A percentile compares a stretch with the other conserved stretches of the same genome.
phyloP scores from a whole-genome alignment of 352 stramenopile species.

The Globisporangium apiculatum region DNA sequence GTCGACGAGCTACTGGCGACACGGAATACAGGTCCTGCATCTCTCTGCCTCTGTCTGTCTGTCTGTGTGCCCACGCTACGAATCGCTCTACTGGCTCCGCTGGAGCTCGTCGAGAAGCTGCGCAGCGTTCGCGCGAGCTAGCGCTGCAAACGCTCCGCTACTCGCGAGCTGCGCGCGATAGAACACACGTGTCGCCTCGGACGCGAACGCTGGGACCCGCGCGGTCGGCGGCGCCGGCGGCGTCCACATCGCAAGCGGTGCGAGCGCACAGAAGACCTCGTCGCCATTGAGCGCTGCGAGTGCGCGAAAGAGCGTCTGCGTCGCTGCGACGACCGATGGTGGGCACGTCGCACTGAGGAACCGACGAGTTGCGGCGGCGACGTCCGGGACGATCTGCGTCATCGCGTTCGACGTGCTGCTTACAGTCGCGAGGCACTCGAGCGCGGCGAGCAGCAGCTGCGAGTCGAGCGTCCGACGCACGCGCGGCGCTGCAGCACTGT shows the following conservation, averaged over 20 bases:
- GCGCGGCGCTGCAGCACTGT: not conserved
- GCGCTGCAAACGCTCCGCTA: not conserved
- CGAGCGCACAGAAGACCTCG: conserved; percentile 61
- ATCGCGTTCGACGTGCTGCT: conserved; percentile 32
- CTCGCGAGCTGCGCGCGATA: conserved; percentile 13
- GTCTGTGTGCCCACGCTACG: not conserved
- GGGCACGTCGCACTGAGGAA: conserved; percentile 37
- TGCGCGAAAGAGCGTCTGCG: conserved; percentile 32
- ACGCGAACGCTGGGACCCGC: conserved; percentile 30
- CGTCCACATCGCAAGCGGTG: conserved; percentile 39
- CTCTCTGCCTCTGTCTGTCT: not conserved
- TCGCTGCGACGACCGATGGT: conserved; percentile 24
- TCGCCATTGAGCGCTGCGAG: conserved; percentile 57
- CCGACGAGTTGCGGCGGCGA: conserved; percentile 28
- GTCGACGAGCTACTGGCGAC: not conserved
- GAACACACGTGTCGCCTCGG: conserved; percentile 22
- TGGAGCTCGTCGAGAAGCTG: conserved; percentile 10
- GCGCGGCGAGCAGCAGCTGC: conserved; percentile 42
- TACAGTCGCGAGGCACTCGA: conserved; percentile 49
- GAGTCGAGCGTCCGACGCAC: conserved; percentile 48
- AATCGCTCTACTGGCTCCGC: conserved; percentile 1
- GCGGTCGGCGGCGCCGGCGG: conserved; percentile 35
- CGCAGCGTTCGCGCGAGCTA: not conserved
- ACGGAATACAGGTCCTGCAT: too few species aligned
- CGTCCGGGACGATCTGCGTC: conserved; percentile 55